Evolutionary conservation across 768 basidiomycete genomes (phyloP).

Genomic region (Pulveroboletus sp.): DNA sequence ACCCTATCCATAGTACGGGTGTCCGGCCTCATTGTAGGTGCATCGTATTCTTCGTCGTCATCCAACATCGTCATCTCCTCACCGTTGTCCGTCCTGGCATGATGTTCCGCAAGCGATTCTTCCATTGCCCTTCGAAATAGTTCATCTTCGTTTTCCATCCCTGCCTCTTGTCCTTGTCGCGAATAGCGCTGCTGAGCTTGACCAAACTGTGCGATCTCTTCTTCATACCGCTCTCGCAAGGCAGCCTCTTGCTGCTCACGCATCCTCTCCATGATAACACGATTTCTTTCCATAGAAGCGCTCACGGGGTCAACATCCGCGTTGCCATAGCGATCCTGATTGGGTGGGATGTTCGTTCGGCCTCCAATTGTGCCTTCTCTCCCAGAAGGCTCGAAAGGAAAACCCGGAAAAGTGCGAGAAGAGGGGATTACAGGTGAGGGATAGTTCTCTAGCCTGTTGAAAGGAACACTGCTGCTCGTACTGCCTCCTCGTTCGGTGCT

Average conservation of each 20-base stretch:
- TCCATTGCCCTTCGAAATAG: conserved; percentile 44
- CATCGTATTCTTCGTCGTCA: conserved; percentile 19
- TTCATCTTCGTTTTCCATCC: conserved; percentile 49
- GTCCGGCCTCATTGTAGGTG: background rate
- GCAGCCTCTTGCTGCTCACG: conserved; percentile 63
- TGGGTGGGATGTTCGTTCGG: conserved; percentile 23
- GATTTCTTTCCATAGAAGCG: conserved; percentile 64
- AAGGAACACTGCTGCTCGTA: conserved; percentile 4
- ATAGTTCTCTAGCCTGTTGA: conserved; percentile 13
- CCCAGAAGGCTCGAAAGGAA: conserved; percentile 12
- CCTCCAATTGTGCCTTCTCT: conserved; percentile 13
- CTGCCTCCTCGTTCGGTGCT: conserved; percentile 9
- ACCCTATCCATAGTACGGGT: conserved; percentile 35
- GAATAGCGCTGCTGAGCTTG: conserved; percentile 6
- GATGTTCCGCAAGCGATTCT: conserved; percentile 21
- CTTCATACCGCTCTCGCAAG: conserved; percentile 53
- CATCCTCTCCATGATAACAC: conserved; percentile 58
- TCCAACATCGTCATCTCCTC: conserved; percentile 16
- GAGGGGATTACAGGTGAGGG: conserved; percentile 23
- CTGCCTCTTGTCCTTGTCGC: conserved; percentile 2
- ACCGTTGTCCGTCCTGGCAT: conserved; percentile 18
- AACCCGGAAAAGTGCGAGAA: conserved; percentile 25
- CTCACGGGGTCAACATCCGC: conserved; percentile 49
- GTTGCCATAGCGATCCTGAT: conserved; percentile 28
- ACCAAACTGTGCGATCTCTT: conserved; percentile 31